Evolutionary conservation across 73 alveolate species (phyloP), one percentile per base, ranked within the genome.

Genomic region (Paramecium sexaurelia): DNA sequence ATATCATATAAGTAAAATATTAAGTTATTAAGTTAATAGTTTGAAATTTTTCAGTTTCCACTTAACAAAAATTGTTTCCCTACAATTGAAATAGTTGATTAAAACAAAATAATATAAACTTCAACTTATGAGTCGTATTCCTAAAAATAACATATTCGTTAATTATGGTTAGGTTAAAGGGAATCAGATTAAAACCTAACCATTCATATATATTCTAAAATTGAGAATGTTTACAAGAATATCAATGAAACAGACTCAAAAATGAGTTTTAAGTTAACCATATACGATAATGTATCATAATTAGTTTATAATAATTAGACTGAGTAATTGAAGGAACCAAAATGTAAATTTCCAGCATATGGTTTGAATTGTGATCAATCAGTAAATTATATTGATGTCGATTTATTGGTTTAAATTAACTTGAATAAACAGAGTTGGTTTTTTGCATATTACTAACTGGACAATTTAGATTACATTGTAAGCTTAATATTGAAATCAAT

Each of bases 11-110:
- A 61, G 83, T 61, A 61, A 61, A 10, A 29, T 26, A 26, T 32
- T 61, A 11, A 61, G 43, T 15, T 61, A 61, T 11, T 61, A 61
- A 51, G 67, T 51, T 51, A 51, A 47, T 61, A 61, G 83, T 61
- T 61, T 29, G 83, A 61, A 29, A 61, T 61, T 11, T 5, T 61
- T 29, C 47, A 61, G 83, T 61, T 61, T 61, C 83, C 83, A 61
- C 39, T 29, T 8, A 61, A 61, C 83, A 61, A 61, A 61, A 61
- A 61, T 32, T 61, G 39, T 61, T 61, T 61, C 24, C 83, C 83
- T 61, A 19, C 10, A 3, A 11, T 61, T 29, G 83, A 61, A 19
- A 26, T 61, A 29, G 24, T 29, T 61, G 43, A 61, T 61, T 2
- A 61, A 19, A 61, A 61, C 27, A 13, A 13, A 15, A 26, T 19